Base-by-base conservation (phyloP, 148 eudicot genomes). In the Spergularia bocconei region DNA sequence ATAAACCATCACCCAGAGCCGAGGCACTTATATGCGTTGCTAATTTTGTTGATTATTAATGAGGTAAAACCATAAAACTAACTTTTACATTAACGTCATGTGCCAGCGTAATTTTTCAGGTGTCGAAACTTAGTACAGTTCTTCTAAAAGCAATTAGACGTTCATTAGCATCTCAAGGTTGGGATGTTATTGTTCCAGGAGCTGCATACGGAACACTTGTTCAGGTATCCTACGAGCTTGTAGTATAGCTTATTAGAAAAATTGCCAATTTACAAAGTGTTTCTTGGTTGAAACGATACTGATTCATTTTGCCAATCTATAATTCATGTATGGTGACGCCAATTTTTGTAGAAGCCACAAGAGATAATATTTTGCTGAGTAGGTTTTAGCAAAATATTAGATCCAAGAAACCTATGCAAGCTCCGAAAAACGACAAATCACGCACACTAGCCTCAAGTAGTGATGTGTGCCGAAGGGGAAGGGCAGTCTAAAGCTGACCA, bases 101-200 rank as follows among this genome's bases (percentile, higher is more conserved):
- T 75, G 12, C 25, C 80, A 95, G 99, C 72, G 90, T 95, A 20
- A 83, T 95, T 75, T 95, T 95, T 81, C 99, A 95, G 96, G 97
- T 92, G 52, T 95, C 97, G 55, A 95, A 92, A 85, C 90, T 95
- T 71, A 85, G 92, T 70, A 88, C 93, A 11, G 82, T 91, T 80
- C 97, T 92, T 74, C 78, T 87, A 75, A 92, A 92, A 83, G 94
- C 94, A 60, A 88, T 87, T 51, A 88, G 98, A 80, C 86, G 63
- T 56, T 76, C 83, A 38, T 67, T 92, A 62, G 92, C 86, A 64
- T 90, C 97, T 75, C 82, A 90, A 78, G 99, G 99, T 75, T 95
- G 97, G 97, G 97, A 95, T 87, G 91, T 95, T 83, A 92, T 95
- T 71, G 97, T 95, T 76, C 93, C 97, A 5, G 99, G 99, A 72